Evolutionary conservation across 2,329 filamentous ascomycete genomes (phyloP), one percentile per base, ranked within the genome.

Genomic region (Aspergillus caelatus): DNA sequence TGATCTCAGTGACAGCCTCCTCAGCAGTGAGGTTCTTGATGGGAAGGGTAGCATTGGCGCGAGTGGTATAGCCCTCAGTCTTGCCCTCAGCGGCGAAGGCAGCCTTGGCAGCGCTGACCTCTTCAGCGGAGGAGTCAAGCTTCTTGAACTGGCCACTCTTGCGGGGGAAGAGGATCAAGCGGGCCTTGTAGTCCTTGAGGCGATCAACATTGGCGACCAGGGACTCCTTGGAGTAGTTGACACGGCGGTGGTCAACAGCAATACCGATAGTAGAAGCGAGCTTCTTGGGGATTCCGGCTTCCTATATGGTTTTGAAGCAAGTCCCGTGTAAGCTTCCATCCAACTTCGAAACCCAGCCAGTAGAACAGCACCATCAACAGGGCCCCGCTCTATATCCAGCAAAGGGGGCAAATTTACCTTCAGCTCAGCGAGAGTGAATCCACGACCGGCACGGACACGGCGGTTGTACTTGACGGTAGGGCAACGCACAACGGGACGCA

Each of bases 401-500:
- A 54, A 60, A 14, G 56, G 39, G 48, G 64, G 57, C 30, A 60
- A 69, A 71, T 70, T 73, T 91, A 97, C 94, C 94, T 99, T 99
- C 82, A 99, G 88, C 89, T 99, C 95, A 85, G 90, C 87, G 74
- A 98, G 87, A 76, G 94, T 93, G 91, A 99, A 99, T 82, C 95
- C 95, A 87, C 95, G 93, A 83, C 95, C 95, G 80, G 93, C 89
- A 82, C 95, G 91, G 80, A 96, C 91, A 81, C 93, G 93, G 81
- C 95, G 94, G 92, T 99, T 99, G 89, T 99, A 96, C 89, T 96
- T 97, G 87, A 97, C 84, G 77, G 92, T 94, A 80, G 95, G 94
- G 91, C 94, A 98, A 86, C 94, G 92, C 76, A 99, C 94, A 83
- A 98, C 85, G 74, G 95, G 95, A 82, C 94, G 90, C 81, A 99